Evolutionary conservation across 2,329 filamentous ascomycete species (phyloP).

Genomic region (Nemania abortiva): DNA sequence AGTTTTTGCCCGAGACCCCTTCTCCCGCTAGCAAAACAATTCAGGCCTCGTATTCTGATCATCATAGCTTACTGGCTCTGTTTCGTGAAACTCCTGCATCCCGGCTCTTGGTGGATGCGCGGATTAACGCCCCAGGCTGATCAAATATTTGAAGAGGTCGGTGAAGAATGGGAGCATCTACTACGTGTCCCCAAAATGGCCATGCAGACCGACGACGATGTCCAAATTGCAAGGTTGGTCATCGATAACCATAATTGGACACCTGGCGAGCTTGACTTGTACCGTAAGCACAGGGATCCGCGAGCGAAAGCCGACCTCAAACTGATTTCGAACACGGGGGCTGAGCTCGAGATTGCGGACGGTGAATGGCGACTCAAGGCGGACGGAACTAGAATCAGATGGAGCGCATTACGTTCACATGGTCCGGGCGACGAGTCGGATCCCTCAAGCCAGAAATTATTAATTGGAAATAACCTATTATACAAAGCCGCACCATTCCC

Average conservation of each 20-base stretch:
- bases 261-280: constrained; percentile 47
- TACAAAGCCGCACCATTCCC: constrained; percentile 11
- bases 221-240: constrained; percentile 57
- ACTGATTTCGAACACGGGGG: constrained; percentile 39
- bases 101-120: constrained; percentile 63
- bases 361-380: constrained; percentile 42
- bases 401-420: not conserved
- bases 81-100: constrained; percentile 60
- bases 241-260: constrained; percentile 60
- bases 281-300: constrained; percentile 44
- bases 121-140: constrained; percentile 61
- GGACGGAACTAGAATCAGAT: constrained; percentile 1
- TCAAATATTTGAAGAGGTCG: constrained; percentile 58
- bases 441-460: constrained; percentile 5
- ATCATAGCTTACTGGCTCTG: constrained; percentile 66
- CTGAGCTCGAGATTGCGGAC: constrained; percentile 38
- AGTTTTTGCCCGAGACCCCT: constrained; percentile 63
- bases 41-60: constrained; percentile 61
- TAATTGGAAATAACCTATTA: constrained; percentile 30
- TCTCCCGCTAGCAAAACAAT: constrained; percentile 57
- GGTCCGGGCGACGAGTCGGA: constrained; percentile 3
- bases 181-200: constrained; percentile 58
- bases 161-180: constrained; percentile 56
- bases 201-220: constrained; percentile 50
- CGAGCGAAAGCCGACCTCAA: constrained; percentile 40